A percentile compares a stretch with the other conserved stretches of the same genome.
Evolutionary conservation across 345 rosid genomes (phyloP).

Genomic region (Murraya paniculata): DNA sequence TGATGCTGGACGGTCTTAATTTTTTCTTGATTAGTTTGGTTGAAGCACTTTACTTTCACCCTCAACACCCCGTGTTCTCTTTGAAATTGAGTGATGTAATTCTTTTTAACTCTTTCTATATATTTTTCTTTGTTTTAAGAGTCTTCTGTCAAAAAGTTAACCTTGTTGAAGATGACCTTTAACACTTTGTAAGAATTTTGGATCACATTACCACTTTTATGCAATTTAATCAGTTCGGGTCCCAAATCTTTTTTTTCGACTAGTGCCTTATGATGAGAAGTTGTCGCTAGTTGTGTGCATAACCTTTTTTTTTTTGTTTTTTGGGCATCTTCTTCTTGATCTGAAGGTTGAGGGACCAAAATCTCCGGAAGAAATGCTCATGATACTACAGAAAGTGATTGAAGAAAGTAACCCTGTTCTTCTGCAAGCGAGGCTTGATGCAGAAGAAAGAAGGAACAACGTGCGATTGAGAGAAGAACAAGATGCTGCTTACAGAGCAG

Average conservation of each 20-base stretch:
- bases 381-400: conserved; percentile 72
- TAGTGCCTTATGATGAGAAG: background rate
- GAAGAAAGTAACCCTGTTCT: conserved; percentile 94
- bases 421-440: conserved; percentile 81
- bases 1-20: background rate
- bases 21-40: background rate
- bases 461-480: conserved; percentile 91
- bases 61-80: background rate
- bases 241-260: background rate
- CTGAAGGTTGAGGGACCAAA: conserved; percentile 88
- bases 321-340: conserved; percentile 1
- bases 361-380: conserved; percentile 78
- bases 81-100: background rate
- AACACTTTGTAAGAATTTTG: background rate
- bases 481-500: conserved; percentile 95
- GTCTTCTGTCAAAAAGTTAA: background rate
- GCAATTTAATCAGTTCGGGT: background rate
- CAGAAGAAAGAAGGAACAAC: conserved; percentile 89
- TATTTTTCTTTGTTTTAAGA: background rate
- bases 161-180: background rate
- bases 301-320: background rate
- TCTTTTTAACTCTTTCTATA: background rate
- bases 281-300: background rate
- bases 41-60: background rate
- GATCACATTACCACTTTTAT: background rate